These are phyloP conservation scores for Thalassia testudinum DNA, from an alignment of 116 monocot species.

Conservation along the genomic window DNA sequence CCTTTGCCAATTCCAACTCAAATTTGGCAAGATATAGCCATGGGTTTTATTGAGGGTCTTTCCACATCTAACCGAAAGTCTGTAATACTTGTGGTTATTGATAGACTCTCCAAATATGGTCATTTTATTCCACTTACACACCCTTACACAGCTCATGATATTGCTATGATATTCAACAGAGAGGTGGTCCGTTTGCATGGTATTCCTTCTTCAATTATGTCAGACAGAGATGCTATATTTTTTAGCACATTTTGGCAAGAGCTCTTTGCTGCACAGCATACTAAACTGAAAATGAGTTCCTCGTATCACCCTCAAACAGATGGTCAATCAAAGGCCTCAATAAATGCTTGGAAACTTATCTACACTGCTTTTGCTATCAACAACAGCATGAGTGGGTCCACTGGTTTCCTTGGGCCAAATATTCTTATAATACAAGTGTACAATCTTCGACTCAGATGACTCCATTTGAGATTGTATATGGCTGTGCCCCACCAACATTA, in stretches of 20 bases:
- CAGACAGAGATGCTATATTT: not conserved
- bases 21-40: not conserved
- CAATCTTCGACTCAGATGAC: not conserved
- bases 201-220: not conserved
- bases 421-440: not conserved
- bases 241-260: not conserved
- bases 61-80: not conserved
- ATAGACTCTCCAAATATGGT: not conserved
- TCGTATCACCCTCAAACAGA: not conserved
- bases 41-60: not conserved
- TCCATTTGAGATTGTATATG: not conserved
- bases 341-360: not conserved
- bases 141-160: not conserved
- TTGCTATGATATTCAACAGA: not conserved
- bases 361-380: not conserved
- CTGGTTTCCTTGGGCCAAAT: not conserved
- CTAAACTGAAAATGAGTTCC: not conserved
- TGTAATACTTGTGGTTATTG: not conserved
- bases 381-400: not conserved
- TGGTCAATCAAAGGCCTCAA: not conserved
- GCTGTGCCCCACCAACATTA: not conserved
- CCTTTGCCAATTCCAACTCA: too few species aligned
- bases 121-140: not conserved
- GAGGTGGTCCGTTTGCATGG: not conserved
- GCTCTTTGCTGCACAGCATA: not conserved